Evolutionary conservation across 2,329 filamentous ascomycete species (phyloP).

Genomic region (Sarocladium kiliense): DNA sequence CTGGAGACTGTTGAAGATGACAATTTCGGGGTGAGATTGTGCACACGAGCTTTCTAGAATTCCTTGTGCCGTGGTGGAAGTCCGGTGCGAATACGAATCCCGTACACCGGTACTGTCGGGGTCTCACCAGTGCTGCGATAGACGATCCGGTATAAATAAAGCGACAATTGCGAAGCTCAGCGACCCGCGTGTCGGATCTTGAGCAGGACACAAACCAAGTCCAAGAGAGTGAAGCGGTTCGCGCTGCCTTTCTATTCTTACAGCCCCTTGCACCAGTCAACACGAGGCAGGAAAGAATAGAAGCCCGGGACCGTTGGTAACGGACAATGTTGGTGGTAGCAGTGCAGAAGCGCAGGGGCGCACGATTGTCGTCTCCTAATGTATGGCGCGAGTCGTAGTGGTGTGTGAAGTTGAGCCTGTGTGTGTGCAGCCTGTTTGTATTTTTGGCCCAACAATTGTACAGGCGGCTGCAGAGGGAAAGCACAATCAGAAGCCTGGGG

Average conservation of each 20-base stretch:
- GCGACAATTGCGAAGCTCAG: too few relatives aligned
- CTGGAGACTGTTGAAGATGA: not conserved
- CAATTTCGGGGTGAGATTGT: conserved; percentile 5
- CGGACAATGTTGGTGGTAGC: not conserved
- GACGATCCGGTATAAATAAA: not conserved
- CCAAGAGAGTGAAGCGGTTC: not conserved
- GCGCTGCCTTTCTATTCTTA: conserved; percentile 5
- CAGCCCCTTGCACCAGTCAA: not conserved
- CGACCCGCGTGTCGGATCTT: too few relatives aligned
- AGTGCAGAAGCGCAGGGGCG: not conserved
- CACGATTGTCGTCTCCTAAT: conserved; percentile 2
- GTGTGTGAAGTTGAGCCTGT: not conserved
- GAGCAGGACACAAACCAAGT: too few relatives aligned
- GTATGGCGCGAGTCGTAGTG: not conserved
- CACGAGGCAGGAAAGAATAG: not conserved
- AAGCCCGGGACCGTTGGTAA: not conserved
- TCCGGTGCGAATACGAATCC: conserved; percentile 4
- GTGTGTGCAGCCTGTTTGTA: not conserved
- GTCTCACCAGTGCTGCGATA: not conserved
- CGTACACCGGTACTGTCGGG: not conserved
- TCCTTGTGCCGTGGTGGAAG: not conserved
- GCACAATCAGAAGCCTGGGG: not conserved
- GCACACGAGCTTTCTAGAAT: not conserved
- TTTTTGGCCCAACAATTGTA: conserved; percentile 2
- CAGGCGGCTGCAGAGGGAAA: not conserved